Evolutionary conservation across 305 asterid genomes (phyloP).

Genomic region (Lippia alba): DNA sequence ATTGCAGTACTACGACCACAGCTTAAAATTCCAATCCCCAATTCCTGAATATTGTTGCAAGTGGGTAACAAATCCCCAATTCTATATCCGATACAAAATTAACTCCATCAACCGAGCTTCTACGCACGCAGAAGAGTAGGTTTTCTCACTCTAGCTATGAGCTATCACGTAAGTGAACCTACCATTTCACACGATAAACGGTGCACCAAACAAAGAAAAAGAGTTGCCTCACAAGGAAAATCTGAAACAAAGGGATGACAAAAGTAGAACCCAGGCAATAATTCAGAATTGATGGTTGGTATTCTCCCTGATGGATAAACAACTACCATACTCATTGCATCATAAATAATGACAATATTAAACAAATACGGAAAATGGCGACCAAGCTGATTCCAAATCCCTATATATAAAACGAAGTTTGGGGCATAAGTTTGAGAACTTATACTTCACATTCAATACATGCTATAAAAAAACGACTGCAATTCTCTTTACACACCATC

Average conservation of each 20-base stretch:
- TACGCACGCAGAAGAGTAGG: no score
- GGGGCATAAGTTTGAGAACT: no score
- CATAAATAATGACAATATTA: neutral
- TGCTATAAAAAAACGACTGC: conserved; percentile 24
- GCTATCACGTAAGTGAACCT: no score
- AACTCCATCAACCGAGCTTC: no score
- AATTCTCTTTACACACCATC: conserved; percentile 37
- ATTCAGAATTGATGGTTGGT: neutral
- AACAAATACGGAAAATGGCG: neutral
- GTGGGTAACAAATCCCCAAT: no score
- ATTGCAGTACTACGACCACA: no score
- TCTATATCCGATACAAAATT: no score
- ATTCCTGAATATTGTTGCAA: no score
- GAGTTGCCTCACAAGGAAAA: neutral
- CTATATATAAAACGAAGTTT: no score
- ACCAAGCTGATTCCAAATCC: neutral
- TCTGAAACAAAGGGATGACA: neutral
- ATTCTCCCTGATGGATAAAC: neutral
- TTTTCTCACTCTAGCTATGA: no score
- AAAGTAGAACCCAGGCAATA: neutral
- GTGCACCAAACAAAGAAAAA: neutral
- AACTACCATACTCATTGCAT: neutral
- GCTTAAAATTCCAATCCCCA: no score
- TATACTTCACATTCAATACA: conserved; percentile 17
- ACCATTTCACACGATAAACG: no score